Evolutionary conservation across 441 rosid genomes (phyloP).

Genomic region (Codiaeum variegatum): DNA sequence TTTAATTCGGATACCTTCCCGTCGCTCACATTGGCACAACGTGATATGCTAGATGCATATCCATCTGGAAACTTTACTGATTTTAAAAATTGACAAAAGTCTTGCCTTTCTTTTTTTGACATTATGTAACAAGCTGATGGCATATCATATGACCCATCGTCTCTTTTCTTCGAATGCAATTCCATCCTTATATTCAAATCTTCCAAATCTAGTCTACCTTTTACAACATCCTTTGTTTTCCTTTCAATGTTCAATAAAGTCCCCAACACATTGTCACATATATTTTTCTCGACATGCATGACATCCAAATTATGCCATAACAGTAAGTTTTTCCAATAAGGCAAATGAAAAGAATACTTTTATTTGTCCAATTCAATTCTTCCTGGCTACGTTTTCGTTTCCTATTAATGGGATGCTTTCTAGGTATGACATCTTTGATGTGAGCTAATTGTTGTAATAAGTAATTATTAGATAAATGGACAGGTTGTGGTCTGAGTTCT

Average conservation of each 20-base stretch:
- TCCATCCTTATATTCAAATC: not conserved
- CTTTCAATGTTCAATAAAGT: slow-evolving; percentile 4
- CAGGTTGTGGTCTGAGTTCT: not conserved
- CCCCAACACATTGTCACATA: not conserved
- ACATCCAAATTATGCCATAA: slow-evolving; percentile 17
- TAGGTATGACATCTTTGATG: rapidly evolving
- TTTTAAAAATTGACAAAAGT: slow-evolving; percentile 2
- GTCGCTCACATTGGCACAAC: too few relatives aligned
- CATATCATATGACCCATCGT: not conserved
- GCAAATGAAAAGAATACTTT: slow-evolving; percentile 1
- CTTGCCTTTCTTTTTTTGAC: not conserved
- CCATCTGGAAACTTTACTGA: slow-evolving; percentile 1
- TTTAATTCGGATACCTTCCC: too few relatives aligned
- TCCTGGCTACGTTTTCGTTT: not conserved
- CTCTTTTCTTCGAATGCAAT: not conserved
- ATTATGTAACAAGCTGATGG: not conserved
- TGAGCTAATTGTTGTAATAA: not conserved
- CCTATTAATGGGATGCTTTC: not conserved
- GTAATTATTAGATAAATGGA: not conserved
- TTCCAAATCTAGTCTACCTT: not conserved
- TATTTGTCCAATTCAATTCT: not conserved
- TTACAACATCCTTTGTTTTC: slow-evolving; percentile 14
- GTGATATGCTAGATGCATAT: not conserved
- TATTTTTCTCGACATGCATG: slow-evolving; percentile 19
- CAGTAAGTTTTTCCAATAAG: not conserved